Evolutionary conservation across 2,329 filamentous ascomycete species (phyloP), one percentile per base, ranked within the genome.

Genomic region (Myrmaecium sp.): DNA sequence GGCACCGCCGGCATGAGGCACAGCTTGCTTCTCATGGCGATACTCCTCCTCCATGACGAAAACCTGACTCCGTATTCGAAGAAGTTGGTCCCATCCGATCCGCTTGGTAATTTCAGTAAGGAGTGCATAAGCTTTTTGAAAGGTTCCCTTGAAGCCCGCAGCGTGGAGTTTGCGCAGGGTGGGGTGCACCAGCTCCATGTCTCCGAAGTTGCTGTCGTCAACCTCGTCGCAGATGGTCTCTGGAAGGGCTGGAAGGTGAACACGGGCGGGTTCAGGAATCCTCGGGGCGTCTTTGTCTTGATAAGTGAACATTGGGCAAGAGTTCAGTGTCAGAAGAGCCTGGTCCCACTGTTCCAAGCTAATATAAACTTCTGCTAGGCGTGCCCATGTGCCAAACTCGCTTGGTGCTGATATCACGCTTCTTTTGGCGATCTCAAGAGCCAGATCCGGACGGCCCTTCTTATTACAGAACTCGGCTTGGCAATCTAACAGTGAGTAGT

Each of bases 1-100:
- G 41, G 72, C 74, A 5, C 44, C 32, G 53, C 51, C 32, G 56
- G 44, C 28, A 52, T 55, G 23, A 52, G 44, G 47, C 25, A 58
- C 43, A 11, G 57, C 56, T 30, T 79, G 73, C 52, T 79, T 81
- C 55, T 95, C 89, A 30, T 75, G 78, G 25, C 89, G 73, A 48
- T 98, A 98, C 51, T 98, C 89, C 45, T 98, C 89, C 50, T 98
- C 89, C 89, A 98, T 98, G 25, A 98, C 89, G 41, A 98, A 98
- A 2, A 98, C 89, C 35, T 86, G 84, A 57, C 86, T 95, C 39
- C 89, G 70, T 43, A 91, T 93, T 52, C 82, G 91, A 27, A 98
- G 61, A 13, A 98, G 64, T 46, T 94, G 82, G 42, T 98, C 89
- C 89, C 89, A 98, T 20, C 89, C 89, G 41, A 98, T 94, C 53